A percentile compares a stretch with the other conserved stretches of the same genome.
Conservation (phyloP, 2,329 filamentous ascomycete genomes). For the Exophiala viscosa region DNA sequence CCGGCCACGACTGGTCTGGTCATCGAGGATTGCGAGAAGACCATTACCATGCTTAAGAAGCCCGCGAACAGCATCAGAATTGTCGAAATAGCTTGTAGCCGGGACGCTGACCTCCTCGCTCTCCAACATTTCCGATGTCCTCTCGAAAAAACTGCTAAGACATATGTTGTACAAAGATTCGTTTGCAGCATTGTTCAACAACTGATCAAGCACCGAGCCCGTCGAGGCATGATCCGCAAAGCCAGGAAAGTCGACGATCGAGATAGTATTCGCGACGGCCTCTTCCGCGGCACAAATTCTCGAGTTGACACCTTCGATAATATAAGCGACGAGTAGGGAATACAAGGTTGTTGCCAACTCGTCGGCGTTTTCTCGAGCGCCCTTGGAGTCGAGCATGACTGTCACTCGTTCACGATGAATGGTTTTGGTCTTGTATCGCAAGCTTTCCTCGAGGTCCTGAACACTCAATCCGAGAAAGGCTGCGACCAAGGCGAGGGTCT, state of each 20-base stretch:
- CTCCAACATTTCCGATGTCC: constrained; percentile 87
- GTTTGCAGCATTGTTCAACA: constrained; percentile 89
- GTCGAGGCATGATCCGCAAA: constrained; percentile 84
- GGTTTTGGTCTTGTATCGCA: constrained; percentile 96
- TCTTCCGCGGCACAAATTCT: constrained; percentile 83
- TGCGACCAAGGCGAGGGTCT: constrained; percentile 77
- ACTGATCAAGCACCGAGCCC: constrained; percentile 80
- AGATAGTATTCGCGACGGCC: constrained; percentile 85
- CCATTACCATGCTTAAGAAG: constrained; percentile 91
- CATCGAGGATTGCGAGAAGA: constrained; percentile 87
- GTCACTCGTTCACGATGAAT: constrained; percentile 96
- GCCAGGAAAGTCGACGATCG: constrained; percentile 92
- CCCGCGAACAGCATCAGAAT: constrained; percentile 88
- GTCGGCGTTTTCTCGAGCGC: constrained; percentile 86
- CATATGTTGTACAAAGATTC: constrained; percentile 92
- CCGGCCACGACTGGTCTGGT: constrained; percentile 86
- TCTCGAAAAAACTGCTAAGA: constrained; percentile 92
- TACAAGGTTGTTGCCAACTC: constrained; percentile 92
- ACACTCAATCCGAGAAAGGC: constrained; percentile 89
- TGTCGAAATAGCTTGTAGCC: constrained; percentile 95
- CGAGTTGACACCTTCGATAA: constrained; percentile 91
- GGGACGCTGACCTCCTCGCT: constrained; percentile 88
- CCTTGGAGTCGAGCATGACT: constrained; percentile 90
- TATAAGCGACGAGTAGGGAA: constrained; percentile 86
- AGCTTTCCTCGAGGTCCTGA: constrained; percentile 75